Conservation (phyloP, 805 yeast genomes). For the Danielia reshetovae region DNA sequence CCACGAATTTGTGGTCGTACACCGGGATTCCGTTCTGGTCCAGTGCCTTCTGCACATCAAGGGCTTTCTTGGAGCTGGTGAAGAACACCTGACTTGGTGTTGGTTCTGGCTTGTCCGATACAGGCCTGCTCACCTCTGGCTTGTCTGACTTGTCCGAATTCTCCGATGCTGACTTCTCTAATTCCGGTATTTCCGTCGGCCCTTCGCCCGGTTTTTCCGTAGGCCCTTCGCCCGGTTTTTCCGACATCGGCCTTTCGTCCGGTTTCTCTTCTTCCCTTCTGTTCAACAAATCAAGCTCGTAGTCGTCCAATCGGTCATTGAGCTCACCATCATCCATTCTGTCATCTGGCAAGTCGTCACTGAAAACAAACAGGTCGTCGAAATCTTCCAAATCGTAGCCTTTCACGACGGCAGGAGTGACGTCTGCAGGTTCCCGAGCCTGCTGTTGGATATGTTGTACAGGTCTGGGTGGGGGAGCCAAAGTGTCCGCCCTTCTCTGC, state of each 20-base stretch:
- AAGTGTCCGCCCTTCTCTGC: slow-evolving; percentile 1
- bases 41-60: slow-evolving; percentile 15
- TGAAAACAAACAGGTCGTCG: slow-evolving; percentile 38
- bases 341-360: slow-evolving; percentile 32
- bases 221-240: slow-evolving; percentile 1
- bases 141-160: background rate
- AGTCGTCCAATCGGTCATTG: slow-evolving; percentile 21
- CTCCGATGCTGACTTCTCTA: too few species aligned
- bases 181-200: too few species aligned
- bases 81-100: slow-evolving; percentile 16
- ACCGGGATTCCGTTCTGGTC: slow-evolving; percentile 52
- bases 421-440: background rate
- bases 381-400: slow-evolving; percentile 26
- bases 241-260: background rate
- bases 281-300: slow-evolving; percentile 22
- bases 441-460: background rate
- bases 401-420: slow-evolving; percentile 8
- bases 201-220: slow-evolving; percentile 2
- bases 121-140: too few species aligned
- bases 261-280: too few species aligned
- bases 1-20: slow-evolving; percentile 47
- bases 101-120: too few species aligned
- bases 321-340: slow-evolving; percentile 1
- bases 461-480: background rate
- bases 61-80: slow-evolving; percentile 17